Conservation (phyloP, 2,329 filamentous ascomycete species). For the Tothia fuscella region DNA sequence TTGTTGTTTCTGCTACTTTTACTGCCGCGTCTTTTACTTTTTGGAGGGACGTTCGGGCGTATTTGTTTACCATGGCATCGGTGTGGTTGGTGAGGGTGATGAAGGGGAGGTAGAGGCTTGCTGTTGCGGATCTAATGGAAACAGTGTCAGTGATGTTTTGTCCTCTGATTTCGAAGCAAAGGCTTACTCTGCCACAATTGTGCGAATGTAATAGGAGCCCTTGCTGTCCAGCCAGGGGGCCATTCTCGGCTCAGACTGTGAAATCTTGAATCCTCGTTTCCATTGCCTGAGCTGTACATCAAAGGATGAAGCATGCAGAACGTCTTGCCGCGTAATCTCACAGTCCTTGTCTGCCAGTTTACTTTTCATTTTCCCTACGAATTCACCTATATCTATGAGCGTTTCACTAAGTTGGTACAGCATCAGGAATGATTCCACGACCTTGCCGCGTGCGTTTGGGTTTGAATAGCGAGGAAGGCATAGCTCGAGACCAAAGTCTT, state of each 20-base stretch:
- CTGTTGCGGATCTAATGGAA: conserved; percentile 2
- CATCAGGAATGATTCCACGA: conserved; percentile 7
- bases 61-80: conserved; percentile 3
- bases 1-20: conserved; percentile 1
- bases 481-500: conserved; percentile 9
- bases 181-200: conserved; percentile 5
- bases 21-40: conserved; percentile 8
- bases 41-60: conserved; percentile 1
- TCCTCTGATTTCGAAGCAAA: background rate
- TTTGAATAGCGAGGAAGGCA: conserved; percentile 4
- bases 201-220: conserved; percentile 1
- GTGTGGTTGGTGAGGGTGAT: background rate
- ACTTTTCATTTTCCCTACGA: background rate
- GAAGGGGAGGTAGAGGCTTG: conserved; percentile 7
- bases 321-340: conserved; percentile 3
- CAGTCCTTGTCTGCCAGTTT: background rate
- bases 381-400: conserved; percentile 2
- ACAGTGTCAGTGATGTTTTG: background rate
- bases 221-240: background rate
- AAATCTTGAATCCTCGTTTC: conserved; percentile 7
- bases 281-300: conserved; percentile 9
- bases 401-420: conserved; percentile 4
- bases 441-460: background rate
- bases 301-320: conserved; percentile 6
- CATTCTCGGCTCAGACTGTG: background rate